Evolutionary conservation across 202 grass and related monocot species (phyloP), one percentile per base, ranked within the genome.

Genomic region (Saccharum hybrid): DNA sequence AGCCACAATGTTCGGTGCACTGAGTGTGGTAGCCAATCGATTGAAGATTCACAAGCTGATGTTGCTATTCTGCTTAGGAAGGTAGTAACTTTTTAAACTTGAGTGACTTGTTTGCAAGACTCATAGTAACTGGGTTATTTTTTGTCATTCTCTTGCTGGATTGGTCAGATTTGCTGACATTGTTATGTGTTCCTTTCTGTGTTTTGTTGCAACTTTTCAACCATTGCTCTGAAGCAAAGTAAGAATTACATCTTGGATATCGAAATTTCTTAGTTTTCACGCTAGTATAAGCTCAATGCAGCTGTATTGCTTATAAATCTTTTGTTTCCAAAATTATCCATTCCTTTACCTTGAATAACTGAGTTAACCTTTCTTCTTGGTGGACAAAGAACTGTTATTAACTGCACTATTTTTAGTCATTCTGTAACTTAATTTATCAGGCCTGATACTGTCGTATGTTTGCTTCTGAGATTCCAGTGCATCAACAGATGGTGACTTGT

Each of bases 11-110:
- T 98, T 31, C 81, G 96, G 30, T 98, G 96, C 60, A 98, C 92
- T 21, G 92, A 98, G 82, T 95, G 96, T 85, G 96, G 96, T 15
- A 98, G 96, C 76, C 96, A 98, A 69, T 98, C 96, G 1, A 98
- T 98, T 83, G 96, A 98, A 88, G 96, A 98, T 74, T 98, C 96
- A 62, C 93, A 98, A 56, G 96, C 96, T 52, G 96, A 98, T 87
- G 80, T 98, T 73, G 96, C 96, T 12, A 90, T 95, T 91, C 84
- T 98, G 3, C 96, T 98, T 75, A 88, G 96, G 76, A 98, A 88
- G 90, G 95, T 98, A 87, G 13, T 51, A 81, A 16, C 4, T 11
- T 57, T 81, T 72, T 64, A 6, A 18, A 33, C 11, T 26, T 49
- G 6, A 8, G 42, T 71, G 3, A 71, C 69, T 30, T 26, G 1